Evolutionary conservation across 1,139 yeast genomes (phyloP).

Genomic region (Pichia sp.): DNA sequence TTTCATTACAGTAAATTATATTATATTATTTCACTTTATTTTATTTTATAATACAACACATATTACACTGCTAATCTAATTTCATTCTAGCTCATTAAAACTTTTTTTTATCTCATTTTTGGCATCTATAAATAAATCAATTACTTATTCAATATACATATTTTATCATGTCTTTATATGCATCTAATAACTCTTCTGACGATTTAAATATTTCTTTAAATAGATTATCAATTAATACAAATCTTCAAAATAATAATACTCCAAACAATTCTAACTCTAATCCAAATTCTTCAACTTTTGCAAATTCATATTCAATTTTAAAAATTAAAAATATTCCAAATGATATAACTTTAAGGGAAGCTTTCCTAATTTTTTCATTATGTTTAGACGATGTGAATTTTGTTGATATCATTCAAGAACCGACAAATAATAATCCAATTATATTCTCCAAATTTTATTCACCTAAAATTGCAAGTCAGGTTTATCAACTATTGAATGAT

Average conservation of each 20-base stretch:
- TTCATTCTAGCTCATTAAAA: not conserved
- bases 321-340: conserved; percentile 59
- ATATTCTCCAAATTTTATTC: conserved; percentile 63
- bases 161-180: conserved; percentile 19
- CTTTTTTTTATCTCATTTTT: not conserved
- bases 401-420: conserved; percentile 50
- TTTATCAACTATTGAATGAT: conserved; percentile 63
- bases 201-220: conserved; percentile 15
- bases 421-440: conserved; percentile 25
- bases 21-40: no score
- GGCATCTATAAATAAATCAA: not conserved
- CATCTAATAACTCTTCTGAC: conserved; percentile 12
- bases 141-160: conserved; percentile 24
- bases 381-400: conserved; percentile 59
- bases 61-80: no score
- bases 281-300: conserved; percentile 8
- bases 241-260: conserved; percentile 10
- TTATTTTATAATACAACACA: no score
- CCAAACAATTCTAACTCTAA: conserved; percentile 15
- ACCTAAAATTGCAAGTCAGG: conserved; percentile 59
- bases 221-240: conserved; percentile 30
- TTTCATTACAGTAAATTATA: not conserved
- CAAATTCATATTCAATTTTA: conserved; percentile 21
- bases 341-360: conserved; percentile 72
- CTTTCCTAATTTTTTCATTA: conserved; percentile 68